These are phyloP conservation scores for barley (Hordeum vulgare) DNA, from an alignment of 176 grass and related monocot genomes.

Conservation along the genomic window DNA sequence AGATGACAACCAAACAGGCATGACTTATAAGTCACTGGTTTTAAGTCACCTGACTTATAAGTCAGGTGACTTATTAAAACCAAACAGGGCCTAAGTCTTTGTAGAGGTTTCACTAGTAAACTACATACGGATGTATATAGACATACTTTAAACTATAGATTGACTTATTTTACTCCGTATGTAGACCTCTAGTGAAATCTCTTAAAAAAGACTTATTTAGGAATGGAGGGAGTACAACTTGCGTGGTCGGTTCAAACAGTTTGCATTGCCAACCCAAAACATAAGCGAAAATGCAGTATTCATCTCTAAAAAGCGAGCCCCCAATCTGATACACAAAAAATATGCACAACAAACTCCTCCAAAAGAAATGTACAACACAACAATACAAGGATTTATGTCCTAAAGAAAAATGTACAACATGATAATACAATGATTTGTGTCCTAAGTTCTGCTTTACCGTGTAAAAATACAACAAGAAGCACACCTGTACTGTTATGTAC, in stretches of 20 bases:
- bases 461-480: not conserved
- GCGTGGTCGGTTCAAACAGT: not conserved
- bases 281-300: not conserved
- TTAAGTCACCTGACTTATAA: no score
- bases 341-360: not conserved
- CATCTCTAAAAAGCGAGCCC: not conserved
- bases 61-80: no score
- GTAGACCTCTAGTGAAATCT: no score
- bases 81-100: no score
- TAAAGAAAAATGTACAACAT: constrained; percentile 3
- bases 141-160: no score
- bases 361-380: constrained; percentile 5
- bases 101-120: no score
- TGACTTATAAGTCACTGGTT: no score
- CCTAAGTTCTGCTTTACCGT: constrained; percentile 13
- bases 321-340: constrained; percentile 12
- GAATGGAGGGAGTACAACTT: no score
- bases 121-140: no score
- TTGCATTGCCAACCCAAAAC: not conserved
- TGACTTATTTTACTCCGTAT: no score
- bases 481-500: constrained; percentile 1
- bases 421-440: not conserved
- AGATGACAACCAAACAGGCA: no score
- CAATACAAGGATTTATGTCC: not conserved
- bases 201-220: no score